Evolutionary conservation across 176 grass and related monocot species (phyloP), one percentile per base, ranked within the genome.

Genomic region (Eleusine coracana): DNA sequence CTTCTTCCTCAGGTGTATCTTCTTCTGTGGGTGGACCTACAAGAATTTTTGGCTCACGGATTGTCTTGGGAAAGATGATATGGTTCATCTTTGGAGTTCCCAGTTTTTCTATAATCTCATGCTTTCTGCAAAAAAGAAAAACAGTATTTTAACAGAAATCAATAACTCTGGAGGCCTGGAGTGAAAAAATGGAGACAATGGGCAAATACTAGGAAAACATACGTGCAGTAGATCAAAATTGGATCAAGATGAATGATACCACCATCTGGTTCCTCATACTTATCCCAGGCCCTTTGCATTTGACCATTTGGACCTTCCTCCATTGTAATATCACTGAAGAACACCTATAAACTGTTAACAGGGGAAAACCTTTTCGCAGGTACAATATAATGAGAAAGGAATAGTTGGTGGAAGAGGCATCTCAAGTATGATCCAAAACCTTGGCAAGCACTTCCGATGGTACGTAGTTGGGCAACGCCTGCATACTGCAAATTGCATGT

Each of bases 211-310:
- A 0, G 2, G 14, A 29, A 63, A 60, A 86, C 96, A 66, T 77
- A 98, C 96, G 70, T 79, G 86, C 92, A 98, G 70, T 91, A 98
- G 79, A 98, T 98, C 71, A 98, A 70, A 87, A 91, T 86, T 66
- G 71, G 64, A 73, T 83, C 28, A 66, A 70, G 86, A 71, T 91
- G 86, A 80, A 94, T 60, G 25, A 54, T 66, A n/a, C 7, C 5
- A 58, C 55, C 55, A 8, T 58, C 55, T 8, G 6, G 2, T 21
- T 7, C 6, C 55, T 9, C 55, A 20, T n/a, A n/a, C 20, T 25
- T 10, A 23, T 86, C 76, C 96, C 96, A 98, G 11, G 92, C 92
- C 85, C 96, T 95, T 85, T 75, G 81, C 9, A 81, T 51, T 46
- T 51, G 36, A 21, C 77, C 44, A 39, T 68, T 39, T 18, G 17